These are phyloP conservation scores for Neopestalotiopsis rosae DNA, from an alignment of 2,329 filamentous ascomycete genomes.

Conservation along the genomic window DNA sequence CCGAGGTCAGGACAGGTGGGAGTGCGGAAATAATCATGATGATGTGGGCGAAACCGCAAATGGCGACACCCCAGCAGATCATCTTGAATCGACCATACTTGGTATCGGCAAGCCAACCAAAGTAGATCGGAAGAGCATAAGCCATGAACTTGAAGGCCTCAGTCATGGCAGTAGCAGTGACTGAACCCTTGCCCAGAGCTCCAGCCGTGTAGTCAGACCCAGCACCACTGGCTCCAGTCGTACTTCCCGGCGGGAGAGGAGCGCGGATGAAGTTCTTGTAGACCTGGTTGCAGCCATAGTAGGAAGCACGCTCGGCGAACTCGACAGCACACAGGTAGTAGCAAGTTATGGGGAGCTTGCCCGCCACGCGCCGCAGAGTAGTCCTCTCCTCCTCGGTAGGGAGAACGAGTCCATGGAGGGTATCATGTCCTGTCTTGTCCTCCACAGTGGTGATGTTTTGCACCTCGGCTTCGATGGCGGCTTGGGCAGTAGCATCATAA, in stretches of 20 bases:
- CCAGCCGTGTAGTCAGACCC: constrained; percentile 46
- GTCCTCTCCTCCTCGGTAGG: constrained; percentile 53
- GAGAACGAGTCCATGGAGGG: constrained; percentile 34
- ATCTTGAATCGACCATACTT: constrained; percentile 42
- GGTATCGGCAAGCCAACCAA: constrained; percentile 46
- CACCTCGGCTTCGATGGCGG: constrained; percentile 14
- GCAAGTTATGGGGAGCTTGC: constrained; percentile 45
- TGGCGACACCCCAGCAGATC: constrained; percentile 21
- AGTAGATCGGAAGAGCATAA: constrained; percentile 50
- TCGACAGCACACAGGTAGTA: constrained; percentile 56
- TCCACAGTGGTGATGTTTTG: constrained; percentile 13
- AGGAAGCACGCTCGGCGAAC: constrained; percentile 56
- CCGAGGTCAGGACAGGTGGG: constrained; percentile 46
- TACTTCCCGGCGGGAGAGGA: constrained; percentile 47
- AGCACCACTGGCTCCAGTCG: constrained; percentile 34
- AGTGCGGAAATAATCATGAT: constrained; percentile 40
- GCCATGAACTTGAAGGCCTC: constrained; percentile 52
- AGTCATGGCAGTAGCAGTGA: constrained; percentile 51
- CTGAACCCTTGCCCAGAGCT: constrained; percentile 53
- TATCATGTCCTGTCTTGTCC: constrained; percentile 31
- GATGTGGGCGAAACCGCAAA: constrained; percentile 24
- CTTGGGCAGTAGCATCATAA: constrained; percentile 16
- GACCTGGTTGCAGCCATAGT: constrained; percentile 53
- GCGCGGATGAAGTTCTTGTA: constrained; percentile 61
- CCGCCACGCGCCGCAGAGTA: constrained; percentile 52